These are phyloP conservation scores for Xylaria arbuscula DNA, from an alignment of 2,329 filamentous ascomycete species.

Conservation along the genomic window DNA sequence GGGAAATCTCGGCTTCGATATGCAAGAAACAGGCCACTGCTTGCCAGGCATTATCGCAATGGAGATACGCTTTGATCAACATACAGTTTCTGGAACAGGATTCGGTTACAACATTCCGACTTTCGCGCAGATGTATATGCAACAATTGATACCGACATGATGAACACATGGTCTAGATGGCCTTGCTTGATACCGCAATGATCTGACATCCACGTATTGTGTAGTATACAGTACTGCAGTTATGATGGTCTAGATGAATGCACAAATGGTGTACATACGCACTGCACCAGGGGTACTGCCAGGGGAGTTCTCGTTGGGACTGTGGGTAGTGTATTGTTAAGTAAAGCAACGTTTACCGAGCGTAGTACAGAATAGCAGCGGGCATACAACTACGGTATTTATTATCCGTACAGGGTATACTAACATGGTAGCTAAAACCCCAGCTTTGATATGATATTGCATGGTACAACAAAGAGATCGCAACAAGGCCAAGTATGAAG, in stretches of 20 bases:
- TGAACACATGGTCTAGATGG: background rate
- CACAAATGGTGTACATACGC: background rate
- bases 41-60: background rate
- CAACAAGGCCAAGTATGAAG: background rate
- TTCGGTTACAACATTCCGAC: constrained; percentile 21
- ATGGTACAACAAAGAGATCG: background rate
- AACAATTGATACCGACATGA: background rate
- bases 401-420: background rate
- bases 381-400: background rate
- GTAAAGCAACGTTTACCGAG: background rate
- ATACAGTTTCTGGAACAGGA: constrained; percentile 6
- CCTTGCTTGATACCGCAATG: constrained; percentile 4
- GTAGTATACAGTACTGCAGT: background rate
- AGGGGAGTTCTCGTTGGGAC: no score
- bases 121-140: background rate
- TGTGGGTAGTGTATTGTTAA: background rate
- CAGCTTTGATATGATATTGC: background rate
- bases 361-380: background rate
- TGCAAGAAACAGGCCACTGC: constrained; percentile 14
- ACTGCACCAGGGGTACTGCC: background rate
- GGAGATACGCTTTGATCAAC: constrained; percentile 1
- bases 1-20: constrained; percentile 4
- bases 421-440: background rate
- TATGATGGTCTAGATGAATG: background rate
- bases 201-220: background rate